Conservation (phyloP, 192 early-diverging fungal species). For the Coemansia sp. region DNA sequence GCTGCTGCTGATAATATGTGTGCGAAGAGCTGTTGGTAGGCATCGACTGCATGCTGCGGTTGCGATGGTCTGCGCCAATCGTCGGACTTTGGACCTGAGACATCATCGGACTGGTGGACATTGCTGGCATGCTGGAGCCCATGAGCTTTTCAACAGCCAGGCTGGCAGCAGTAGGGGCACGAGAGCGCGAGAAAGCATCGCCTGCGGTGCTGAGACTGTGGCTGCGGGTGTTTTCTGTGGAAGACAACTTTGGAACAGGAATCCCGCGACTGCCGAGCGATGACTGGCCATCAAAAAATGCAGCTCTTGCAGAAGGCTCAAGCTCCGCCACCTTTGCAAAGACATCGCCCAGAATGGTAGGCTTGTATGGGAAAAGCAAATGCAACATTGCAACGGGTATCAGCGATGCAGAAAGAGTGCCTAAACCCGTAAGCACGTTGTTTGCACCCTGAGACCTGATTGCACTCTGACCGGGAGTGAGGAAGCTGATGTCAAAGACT, state of each 20-base stretch:
- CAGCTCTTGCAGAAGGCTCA: constrained; percentile 12
- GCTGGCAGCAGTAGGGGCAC: constrained; percentile 45
- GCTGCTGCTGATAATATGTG: not conserved
- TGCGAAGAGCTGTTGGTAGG: not conserved
- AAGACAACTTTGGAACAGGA: constrained; percentile 20
- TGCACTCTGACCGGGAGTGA: constrained; percentile 22
- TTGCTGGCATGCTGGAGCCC: constrained; percentile 3
- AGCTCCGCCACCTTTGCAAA: constrained; percentile 25
- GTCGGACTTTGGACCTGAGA: not conserved
- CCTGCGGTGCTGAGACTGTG: constrained; percentile 25
- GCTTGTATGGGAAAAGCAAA: constrained; percentile 27
- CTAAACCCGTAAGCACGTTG: constrained; percentile 38
- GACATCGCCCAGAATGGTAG: constrained; percentile 16
- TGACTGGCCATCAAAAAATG: constrained; percentile 39
- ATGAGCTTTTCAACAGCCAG: constrained; percentile 46
- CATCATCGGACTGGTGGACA: not conserved
- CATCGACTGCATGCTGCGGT: constrained; percentile 6
- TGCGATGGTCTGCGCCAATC: not conserved
- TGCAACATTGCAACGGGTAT: constrained; percentile 17
- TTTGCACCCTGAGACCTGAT: constrained; percentile 18
- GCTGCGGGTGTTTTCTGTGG: constrained; percentile 18
- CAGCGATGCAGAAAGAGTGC: constrained; percentile 37
- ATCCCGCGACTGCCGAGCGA: not conserved
- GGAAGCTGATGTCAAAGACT: constrained; percentile 46
- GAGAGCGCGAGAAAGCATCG: constrained; percentile 27